Base-by-base conservation (phyloP, 129 eudicot genomes). In the Flaveria sonorensis region DNA sequence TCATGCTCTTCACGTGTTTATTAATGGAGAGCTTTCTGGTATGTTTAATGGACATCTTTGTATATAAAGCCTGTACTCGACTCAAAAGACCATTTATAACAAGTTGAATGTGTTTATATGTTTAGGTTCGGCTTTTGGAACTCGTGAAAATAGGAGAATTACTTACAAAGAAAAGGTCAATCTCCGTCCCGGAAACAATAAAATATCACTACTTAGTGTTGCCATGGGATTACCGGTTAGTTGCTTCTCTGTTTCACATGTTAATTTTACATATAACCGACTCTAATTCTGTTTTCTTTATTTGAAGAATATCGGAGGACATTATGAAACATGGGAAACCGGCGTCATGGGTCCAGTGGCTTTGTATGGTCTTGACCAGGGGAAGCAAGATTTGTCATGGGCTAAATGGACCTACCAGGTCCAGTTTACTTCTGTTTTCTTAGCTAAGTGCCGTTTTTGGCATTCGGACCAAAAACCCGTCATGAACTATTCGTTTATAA, bases 221-320 rank as follows among this genome's bases (percentile, higher is more conserved):
- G 97, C 98, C 42, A 94, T 89, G 82, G 99, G 99, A 79, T 80
- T 93, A 64, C 96, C 96, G 52, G 98, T 90, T 73, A 82, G 96
- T 85, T 75, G 46, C 28, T 75, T 13, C 32, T 65, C 30, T 19
- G 4, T 75, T 10, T 79, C 26, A 65, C 64, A 61, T 6, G 51
- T 39, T 12, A 39, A 24, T 18, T 43, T 26, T 72, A 8, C 53
- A 19, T 63, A 36, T 23, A 4, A 19, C 61, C 4, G 55, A 15
- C n/a, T 70, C 79, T 67, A 7, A 76, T 40, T 56, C 5, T 47
- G 23, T 56, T 32, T 36, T 6, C n/a, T 56, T 36, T 26, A 15
- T 78, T 20, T 76, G 81, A 72, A 89, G 96, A 89, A 89, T 71
- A 85, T 85, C 24, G 96, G 96, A 11, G 89, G 88, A 72, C 92